Evolutionary conservation across 2,329 filamentous ascomycete species (phyloP), one percentile per base, ranked within the genome.

Genomic region (Cladosporium oxysporum): DNA sequence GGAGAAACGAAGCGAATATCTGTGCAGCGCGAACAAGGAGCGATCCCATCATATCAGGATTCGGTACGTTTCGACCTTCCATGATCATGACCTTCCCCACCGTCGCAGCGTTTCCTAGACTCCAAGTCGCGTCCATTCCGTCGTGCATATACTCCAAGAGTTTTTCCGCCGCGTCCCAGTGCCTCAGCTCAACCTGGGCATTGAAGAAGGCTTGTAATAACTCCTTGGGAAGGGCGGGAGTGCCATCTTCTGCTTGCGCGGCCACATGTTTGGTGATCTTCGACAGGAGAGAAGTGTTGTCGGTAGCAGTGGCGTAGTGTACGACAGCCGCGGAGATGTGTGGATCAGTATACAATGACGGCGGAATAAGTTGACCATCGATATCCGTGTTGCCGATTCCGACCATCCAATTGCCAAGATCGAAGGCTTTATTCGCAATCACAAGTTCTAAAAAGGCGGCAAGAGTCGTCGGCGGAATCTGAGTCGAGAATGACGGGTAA

Each of bases 361-460:
- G 69, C 26, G 80, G 75, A 28, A 88, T 84, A 2, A 84, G 67
- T n/a, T 85, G 83, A 0, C 83, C 84, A 69, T 87, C 84, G 16
- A 84, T 69, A 68, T 85, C 84, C 11, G 80, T 71, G 0, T 81
- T 82, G 64, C 82, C 80, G 0, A 88, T 82, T 63, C 82, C 80
- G 1, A 88, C 75, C 14, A 88, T 75, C 81, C 83, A 86, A 35
- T 81, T 78, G 4, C 83, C 85, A 62, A 88, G 77, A 18, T 81
- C 79, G 66, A 80, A 83, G 8, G 79, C 74, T 60, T 79, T 78
- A 16, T 80, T 76, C 23, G 81, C 76, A 0, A 81, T 83, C 26
- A 80, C 76, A 23, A 66, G 64, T 6, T 62, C 64, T 11, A 62
- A n/a, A 28, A 88, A 73, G 26, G 79, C 77, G 2, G 82, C 84